Conservation (phyloP, 441 rosid genomes). For the Gossypium aridum region DNA sequence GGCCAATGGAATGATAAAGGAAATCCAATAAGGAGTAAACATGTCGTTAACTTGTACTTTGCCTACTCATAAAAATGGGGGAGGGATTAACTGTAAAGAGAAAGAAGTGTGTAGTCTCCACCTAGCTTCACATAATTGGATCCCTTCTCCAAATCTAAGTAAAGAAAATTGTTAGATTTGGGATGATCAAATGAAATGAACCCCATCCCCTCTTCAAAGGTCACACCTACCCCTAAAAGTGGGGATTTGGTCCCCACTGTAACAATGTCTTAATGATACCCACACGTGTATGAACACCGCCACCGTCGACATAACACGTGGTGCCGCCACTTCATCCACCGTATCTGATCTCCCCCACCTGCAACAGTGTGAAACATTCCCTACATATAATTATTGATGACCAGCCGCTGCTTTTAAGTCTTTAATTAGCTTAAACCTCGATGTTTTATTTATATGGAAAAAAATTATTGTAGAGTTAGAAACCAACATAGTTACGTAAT, state of each 20-base stretch:
- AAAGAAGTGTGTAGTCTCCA: background rate
- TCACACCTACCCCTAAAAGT: slow-evolving; percentile 9
- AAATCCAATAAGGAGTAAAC: background rate
- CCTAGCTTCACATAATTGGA: background rate
- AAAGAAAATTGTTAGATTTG: background rate
- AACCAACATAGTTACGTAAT: slow-evolving; percentile 38
- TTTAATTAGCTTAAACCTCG: background rate
- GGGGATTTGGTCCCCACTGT: slow-evolving; percentile 4
- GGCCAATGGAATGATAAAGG: background rate
- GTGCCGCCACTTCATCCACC: slow-evolving; percentile 19
- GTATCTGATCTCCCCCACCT: slow-evolving; percentile 10
- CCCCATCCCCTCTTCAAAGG: background rate
- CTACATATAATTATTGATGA: background rate
- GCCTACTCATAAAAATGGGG: background rate
- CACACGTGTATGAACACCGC: background rate
- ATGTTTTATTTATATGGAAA: background rate
- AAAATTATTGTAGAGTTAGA: slow-evolving; percentile 23
- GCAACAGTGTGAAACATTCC: slow-evolving; percentile 19
- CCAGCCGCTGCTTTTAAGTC: background rate
- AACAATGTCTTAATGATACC: background rate
- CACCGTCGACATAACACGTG: slow-evolving; percentile 14
- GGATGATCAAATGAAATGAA: background rate
- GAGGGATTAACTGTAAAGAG: background rate
- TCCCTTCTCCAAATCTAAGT: background rate
- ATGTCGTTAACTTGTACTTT: background rate